Evolutionary conservation across 1,284 basidiomycete genomes (phyloP).

Genomic region (Takashimella tepidaria): DNA sequence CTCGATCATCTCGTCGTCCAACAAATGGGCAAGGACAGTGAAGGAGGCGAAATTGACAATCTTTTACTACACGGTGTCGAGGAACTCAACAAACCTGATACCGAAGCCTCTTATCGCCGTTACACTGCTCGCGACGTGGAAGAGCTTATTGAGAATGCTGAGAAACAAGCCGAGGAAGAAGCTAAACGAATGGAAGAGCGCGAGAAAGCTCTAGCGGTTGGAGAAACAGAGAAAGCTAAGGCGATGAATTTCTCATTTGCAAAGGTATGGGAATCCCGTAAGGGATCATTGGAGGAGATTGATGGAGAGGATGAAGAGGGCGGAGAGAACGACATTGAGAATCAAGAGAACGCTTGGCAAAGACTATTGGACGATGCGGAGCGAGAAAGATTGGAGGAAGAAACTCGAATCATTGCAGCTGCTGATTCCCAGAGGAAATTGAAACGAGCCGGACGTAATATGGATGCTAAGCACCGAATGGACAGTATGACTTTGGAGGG

Average conservation of each 20-base stretch:
- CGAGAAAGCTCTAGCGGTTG: constrained; percentile 46
- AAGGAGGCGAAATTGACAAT: constrained; percentile 65
- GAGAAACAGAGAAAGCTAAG: constrained; percentile 6
- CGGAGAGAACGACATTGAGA: constrained; percentile 50
- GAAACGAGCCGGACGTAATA: not conserved
- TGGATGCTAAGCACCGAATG: constrained; percentile 10
- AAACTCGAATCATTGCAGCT: not conserved
- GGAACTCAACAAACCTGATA: constrained; percentile 64
- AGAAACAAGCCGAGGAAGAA: constrained; percentile 59
- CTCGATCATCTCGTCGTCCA: constrained; percentile 86
- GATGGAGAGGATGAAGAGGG: constrained; percentile 51
- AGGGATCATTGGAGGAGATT: constrained; percentile 63
- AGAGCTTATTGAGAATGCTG: constrained; percentile 74
- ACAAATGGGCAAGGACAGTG: constrained; percentile 78
- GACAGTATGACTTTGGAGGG: constrained; percentile 25
- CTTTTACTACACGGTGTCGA: constrained; percentile 78
- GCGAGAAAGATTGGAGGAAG: constrained; percentile 10
- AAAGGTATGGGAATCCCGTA: constrained; percentile 78
- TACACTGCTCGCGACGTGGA: constrained; percentile 76
- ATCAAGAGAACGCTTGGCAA: constrained; percentile 65
- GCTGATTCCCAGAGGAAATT: constrained; percentile 1
- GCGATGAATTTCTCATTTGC: constrained; percentile 68
- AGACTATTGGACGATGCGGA: constrained; percentile 31
- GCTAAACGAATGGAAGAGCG: constrained; percentile 44
- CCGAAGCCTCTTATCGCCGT: constrained; percentile 57